Conservation (phyloP, 192 early-diverging fungal species). For the Coemansia sp. region DNA sequence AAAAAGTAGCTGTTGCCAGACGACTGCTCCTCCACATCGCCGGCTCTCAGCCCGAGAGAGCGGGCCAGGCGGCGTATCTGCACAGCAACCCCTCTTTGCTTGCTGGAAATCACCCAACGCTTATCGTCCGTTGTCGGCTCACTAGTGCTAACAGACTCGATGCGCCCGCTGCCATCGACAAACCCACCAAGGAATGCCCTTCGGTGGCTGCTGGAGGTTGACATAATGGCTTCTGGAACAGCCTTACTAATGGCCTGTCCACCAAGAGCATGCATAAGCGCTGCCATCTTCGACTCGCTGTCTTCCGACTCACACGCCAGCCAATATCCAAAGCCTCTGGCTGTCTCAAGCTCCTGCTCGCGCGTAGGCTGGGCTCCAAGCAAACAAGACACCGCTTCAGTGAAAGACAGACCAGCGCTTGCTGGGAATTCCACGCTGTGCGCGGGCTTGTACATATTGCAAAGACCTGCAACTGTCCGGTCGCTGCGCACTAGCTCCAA, state of each 20-base stretch:
- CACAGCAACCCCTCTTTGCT: slow-evolving; percentile 9
- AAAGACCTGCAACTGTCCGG: slow-evolving; percentile 18
- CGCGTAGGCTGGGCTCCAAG: slow-evolving; percentile 14
- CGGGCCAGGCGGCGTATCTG: slow-evolving; percentile 33
- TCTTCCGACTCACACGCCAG: slow-evolving; percentile 11
- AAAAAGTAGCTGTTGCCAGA: slow-evolving; percentile 4
- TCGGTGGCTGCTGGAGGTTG: slow-evolving; percentile 25
- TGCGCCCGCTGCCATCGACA: slow-evolving; percentile 18
- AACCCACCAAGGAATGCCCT: slow-evolving; percentile 44
- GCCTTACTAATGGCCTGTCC: not conserved
- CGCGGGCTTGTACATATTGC: slow-evolving; percentile 38
- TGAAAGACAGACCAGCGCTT: slow-evolving; percentile 25
- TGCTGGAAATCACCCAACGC: slow-evolving; percentile 17
- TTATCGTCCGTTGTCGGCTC: slow-evolving; percentile 2
- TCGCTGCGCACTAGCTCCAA: slow-evolving; percentile 30
- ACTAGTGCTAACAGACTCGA: not conserved
- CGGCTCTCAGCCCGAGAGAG: slow-evolving; percentile 32
- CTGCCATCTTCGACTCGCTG: not conserved
- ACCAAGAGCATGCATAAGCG: slow-evolving; percentile 5
- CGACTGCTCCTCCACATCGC: slow-evolving; percentile 11
- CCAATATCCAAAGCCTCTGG: slow-evolving; percentile 41
- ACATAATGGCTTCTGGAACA: slow-evolving; percentile 38
- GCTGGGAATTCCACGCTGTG: slow-evolving; percentile 34
- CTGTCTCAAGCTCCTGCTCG: slow-evolving; percentile 23
- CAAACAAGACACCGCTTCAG: slow-evolving; percentile 9